Evolutionary conservation across 257 asterid genomes (phyloP), one percentile per base, ranked within the genome.

Genomic region (Solanum sejunctum): DNA sequence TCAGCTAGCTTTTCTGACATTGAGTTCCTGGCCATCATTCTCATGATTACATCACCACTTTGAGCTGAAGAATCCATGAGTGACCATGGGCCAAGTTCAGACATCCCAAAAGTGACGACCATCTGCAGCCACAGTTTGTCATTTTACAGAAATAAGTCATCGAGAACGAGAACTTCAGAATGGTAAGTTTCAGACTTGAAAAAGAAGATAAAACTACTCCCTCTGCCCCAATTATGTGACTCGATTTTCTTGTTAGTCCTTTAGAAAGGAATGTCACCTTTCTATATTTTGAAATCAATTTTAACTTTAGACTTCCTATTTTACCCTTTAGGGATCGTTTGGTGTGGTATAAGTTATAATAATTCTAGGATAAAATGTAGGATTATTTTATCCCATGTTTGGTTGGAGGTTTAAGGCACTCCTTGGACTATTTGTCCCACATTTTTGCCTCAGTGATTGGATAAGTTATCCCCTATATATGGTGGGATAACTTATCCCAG

Each of bases 1-100:
- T 95, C 97, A 1, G 99, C 98, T 18, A 96, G 99, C 92, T 66
- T 96, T 86, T 96, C 99, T 0, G 99, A 96, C 98, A 96, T 96
- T 1, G 98, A 96, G 80, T 96, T 96, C 86, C 99, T 89, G 6
- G 99, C 98, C 99, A 94, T 96, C 99, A 96, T 96, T 89, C 98
- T 91, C 98, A 94, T 94, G 81, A 96, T 92, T 79, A 96, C 93
- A 84, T 96, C 99, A n/a, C 84, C 94, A 72, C 97, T 92, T 85
- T 96, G 99, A 23, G 90, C 93, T 3, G 94, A 79, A 0, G 93
- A 15, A 81, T 96, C 99, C 98, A 94, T 92, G 71, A 96, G 93
- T 6, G 98, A 94, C 99, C 99, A 96, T 0, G 99, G 99, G 11
- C 99, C 99, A 67, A 96, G 91, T 7, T 94, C 98, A 1, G 99